Evolutionary conservation across 2,329 filamentous ascomycete species (phyloP), one percentile per base, ranked within the genome.

Genomic region (Penicillium corylophilum): DNA sequence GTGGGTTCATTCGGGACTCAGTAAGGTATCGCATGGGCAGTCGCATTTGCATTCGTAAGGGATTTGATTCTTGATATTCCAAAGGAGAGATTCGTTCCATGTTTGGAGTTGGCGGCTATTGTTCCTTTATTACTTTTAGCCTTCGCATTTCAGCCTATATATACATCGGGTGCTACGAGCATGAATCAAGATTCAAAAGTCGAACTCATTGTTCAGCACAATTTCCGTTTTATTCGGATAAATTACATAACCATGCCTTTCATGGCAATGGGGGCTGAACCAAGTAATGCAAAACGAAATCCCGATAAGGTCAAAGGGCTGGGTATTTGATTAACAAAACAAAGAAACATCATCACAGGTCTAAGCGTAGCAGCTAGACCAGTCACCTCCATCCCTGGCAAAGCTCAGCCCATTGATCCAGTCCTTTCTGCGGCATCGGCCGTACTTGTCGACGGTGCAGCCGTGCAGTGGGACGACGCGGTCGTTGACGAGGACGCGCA

Each of bases 401-500:
- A 94, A 96, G 44, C 77, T 80, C 64, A 95, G 74, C 57, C 88
- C 89, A 26, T 88, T 75, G 13, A 96, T 80, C 71, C 93, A 96
- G 10, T 78, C 80, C 55, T 77, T 74, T 54, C 95, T 67, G 55
- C 67, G 80, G 69, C 92, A 96, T 26, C 88, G 79, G 2, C 91
- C 91, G 46, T 86, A 70, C 44, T 71, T 64, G 71, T 96, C 90
- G 3, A 79, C 85, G 10, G 78, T 79, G 70, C 92, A 96, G 44
- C 80, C 84, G 59, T 82, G 75, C 50, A 95, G 71, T 10, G 85
- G 83, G 52, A 92, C 77, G 2, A 96, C 89, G 22, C 89, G 81
- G 65, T 95, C 90, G 71, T 96, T 96, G 31, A 96, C 77, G 53
- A 96, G 73, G 4, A 95, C 79, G 33, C 92, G 81, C 10, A 96